Percentiles rank a stretch among this genome's conserved stretches.
phyloP scores from a whole-genome alignment of 1,139 yeast species.

The Yarrowia galli region DNA sequence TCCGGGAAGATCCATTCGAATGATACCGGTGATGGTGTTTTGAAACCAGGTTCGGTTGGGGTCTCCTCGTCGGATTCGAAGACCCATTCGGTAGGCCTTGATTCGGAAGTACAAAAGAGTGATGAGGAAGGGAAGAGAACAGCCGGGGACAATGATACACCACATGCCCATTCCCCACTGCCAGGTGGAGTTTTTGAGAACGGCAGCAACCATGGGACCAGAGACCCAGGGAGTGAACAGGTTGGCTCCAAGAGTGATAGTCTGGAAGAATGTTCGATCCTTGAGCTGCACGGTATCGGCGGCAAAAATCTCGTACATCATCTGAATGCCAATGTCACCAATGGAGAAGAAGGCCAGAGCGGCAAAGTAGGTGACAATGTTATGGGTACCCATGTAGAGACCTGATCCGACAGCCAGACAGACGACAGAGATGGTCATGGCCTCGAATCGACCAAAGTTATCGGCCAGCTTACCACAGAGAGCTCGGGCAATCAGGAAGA shows the following conservation, averaged over 20 bases:
- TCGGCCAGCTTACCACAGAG: conserved; percentile 16
- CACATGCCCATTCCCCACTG: conserved; percentile 77
- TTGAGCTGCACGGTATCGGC: conserved; percentile 54
- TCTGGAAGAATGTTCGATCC: conserved; percentile 51
- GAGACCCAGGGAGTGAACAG: conserved; percentile 26
- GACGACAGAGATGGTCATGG: conserved; percentile 61
- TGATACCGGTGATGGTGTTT: conserved; percentile 2
- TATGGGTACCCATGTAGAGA: conserved; percentile 43
- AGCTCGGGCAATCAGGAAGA: conserved; percentile 7
- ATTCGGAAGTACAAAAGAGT: conserved; percentile 41
- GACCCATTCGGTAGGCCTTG: conserved; percentile 40
- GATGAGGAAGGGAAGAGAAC: conserved; percentile 60
- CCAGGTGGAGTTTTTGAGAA: conserved; percentile 54
- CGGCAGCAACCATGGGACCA: conserved; percentile 33
- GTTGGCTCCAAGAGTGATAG: conserved; percentile 6
- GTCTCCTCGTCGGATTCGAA: conserved; percentile 7
- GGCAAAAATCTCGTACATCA: conserved; percentile 52
- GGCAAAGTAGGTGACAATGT: conserved; percentile 49
- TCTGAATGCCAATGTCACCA: conserved; percentile 52
- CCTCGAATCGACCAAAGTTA: conserved; percentile 67
- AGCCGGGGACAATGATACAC: conserved; percentile 73
- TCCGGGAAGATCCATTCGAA: conserved; percentile 51
- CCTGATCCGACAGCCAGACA: conserved; percentile 71
- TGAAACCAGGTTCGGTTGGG: conserved; percentile 19
- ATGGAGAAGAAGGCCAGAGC: conserved; percentile 52